Percentiles rank a stretch among this genome's conserved stretches.
Evolutionary conservation across 345 rosid genomes (phyloP).

Genomic region (Aurinia saxatilis): DNA sequence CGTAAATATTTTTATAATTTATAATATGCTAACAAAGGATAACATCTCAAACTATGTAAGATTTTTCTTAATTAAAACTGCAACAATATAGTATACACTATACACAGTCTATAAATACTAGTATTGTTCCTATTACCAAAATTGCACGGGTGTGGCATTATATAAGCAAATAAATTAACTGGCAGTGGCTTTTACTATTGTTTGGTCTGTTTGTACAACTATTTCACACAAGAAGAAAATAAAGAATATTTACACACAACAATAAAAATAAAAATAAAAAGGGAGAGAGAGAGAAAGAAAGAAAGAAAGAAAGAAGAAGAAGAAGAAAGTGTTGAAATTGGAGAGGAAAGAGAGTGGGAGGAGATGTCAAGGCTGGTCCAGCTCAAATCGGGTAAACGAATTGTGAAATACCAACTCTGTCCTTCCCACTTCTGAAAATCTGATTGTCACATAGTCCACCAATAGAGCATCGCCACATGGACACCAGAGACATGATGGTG

Average conservation of each 20-base stretch:
- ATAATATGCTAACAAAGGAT: too few relatives aligned
- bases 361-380: slow-evolving; percentile 39
- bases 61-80: too few relatives aligned
- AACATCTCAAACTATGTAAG: too few relatives aligned
- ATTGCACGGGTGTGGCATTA: too few relatives aligned
- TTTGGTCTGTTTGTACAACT: slow-evolving; percentile 5
- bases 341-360: slow-evolving; percentile 17
- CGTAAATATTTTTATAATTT: too few relatives aligned
- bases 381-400: slow-evolving; percentile 32
- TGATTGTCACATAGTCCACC: slow-evolving; percentile 22
- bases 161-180: too few relatives aligned
- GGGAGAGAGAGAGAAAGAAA: not conserved
- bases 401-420: not conserved
- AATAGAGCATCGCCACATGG: slow-evolving; percentile 25
- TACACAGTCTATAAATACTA: too few relatives aligned
- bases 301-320: too few relatives aligned
- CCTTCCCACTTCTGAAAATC: slow-evolving; percentile 7
- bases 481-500: slow-evolving; percentile 21
- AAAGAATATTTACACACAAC: too few relatives aligned
- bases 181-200: not conserved
- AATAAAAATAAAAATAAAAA: not conserved
- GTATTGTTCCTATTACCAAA: too few relatives aligned
- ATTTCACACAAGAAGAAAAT: not conserved
- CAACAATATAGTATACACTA: too few relatives aligned
- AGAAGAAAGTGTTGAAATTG: slow-evolving; percentile 17